Evolutionary conservation across 768 basidiomycete species (phyloP).

Genomic region (Ephemerocybe angulata): DNA sequence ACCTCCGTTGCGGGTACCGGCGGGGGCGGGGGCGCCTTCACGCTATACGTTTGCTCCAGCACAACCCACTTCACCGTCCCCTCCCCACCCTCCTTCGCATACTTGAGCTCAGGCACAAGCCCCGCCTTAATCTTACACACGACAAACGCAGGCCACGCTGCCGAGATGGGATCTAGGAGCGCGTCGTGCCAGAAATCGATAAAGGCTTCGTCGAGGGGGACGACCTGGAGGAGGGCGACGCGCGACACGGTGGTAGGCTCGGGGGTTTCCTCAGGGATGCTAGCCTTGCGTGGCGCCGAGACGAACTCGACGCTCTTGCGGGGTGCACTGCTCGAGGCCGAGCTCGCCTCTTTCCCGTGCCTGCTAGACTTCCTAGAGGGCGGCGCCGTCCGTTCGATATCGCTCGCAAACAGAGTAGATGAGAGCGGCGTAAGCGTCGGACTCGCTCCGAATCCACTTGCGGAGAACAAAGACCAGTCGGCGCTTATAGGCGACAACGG

Average conservation of each 20-base stretch:
- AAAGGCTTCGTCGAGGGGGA: conserved; percentile 78
- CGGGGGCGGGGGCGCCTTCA: conserved; percentile 30
- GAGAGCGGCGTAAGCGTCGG: conserved; percentile 44
- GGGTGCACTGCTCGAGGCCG: conserved; percentile 8
- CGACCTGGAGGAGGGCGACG: conserved; percentile 40
- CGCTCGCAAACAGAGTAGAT: conserved; percentile 54
- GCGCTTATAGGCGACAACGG: conserved; percentile 21
- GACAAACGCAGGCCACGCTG: conserved; percentile 65
- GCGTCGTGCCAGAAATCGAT: conserved; percentile 81
- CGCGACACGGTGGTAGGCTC: conserved; percentile 31
- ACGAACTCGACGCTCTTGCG: conserved; percentile 25
- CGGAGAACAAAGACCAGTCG: conserved; percentile 71
- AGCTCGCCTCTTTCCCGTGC: conserved; percentile 12
- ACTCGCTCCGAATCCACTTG: conserved; percentile 52
- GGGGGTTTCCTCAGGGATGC: background rate
- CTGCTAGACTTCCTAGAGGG: conserved; percentile 25
- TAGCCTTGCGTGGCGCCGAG: background rate
- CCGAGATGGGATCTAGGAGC: conserved; percentile 61
- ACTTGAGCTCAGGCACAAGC: conserved; percentile 20
- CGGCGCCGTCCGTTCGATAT: conserved; percentile 45
- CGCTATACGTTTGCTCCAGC: conserved; percentile 57
- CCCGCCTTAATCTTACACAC: conserved; percentile 60
- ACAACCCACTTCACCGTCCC: conserved; percentile 61
- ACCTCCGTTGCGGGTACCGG: conserved; percentile 13
- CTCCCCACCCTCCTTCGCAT: conserved; percentile 24